Conservation (phyloP, 1,284 basidiomycete genomes). For the Taiwanofungus camphoratus region DNA sequence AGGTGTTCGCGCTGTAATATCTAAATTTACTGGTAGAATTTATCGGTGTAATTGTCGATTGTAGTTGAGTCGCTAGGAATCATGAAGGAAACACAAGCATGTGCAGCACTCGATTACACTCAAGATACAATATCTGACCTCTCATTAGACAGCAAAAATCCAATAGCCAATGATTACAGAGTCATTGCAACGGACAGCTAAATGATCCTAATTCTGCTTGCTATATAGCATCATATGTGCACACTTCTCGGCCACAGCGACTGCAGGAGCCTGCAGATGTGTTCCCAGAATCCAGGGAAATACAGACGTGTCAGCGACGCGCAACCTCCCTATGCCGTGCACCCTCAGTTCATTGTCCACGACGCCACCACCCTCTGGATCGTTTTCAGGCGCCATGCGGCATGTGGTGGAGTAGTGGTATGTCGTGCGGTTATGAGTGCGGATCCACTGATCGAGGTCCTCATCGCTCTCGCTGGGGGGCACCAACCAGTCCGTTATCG, state of each 20-base stretch:
- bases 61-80: too few relatives aligned
- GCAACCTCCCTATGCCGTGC: slow-evolving; percentile 36
- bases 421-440: slow-evolving; percentile 23
- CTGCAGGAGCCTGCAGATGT: slow-evolving; percentile 33
- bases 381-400: slow-evolving; percentile 32
- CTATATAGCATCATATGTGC: slow-evolving; percentile 15
- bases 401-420: slow-evolving; percentile 35
- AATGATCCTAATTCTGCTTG: neutral
- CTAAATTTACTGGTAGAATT: too few relatives aligned
- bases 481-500: slow-evolving; percentile 26
- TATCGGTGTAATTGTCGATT: too few relatives aligned
- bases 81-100: too few relatives aligned
- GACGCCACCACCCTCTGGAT: slow-evolving; percentile 31
- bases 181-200: neutral
- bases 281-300: slow-evolving; percentile 32
- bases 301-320: slow-evolving; percentile 36
- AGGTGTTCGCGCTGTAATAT: too few relatives aligned
- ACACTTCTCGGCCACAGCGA: slow-evolving; percentile 33
- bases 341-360: slow-evolving; percentile 45
- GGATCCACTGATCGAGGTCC: slow-evolving; percentile 26
- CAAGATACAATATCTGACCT: too few relatives aligned
- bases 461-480: slow-evolving; percentile 21
- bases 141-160: too few relatives aligned
- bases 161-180: neutral
- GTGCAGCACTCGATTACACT: too few relatives aligned